Percentiles rank a stretch among this genome's conserved stretches.
Conservation (phyloP, 2,329 filamentous ascomycete genomes). For the Lachnellula arida region DNA sequence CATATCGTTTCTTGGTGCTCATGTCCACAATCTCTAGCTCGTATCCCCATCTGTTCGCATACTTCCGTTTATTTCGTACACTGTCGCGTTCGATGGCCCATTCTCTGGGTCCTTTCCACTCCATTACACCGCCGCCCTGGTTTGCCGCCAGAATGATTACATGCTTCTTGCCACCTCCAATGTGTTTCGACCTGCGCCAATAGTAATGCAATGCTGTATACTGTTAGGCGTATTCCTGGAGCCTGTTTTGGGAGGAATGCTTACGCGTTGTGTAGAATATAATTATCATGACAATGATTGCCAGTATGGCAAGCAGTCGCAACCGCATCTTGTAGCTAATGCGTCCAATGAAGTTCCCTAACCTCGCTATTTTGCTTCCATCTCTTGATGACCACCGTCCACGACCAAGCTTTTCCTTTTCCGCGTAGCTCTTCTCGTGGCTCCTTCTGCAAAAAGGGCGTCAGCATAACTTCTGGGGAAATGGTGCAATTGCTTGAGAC, state of each 20-base stretch:
- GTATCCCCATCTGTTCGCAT: slow-evolving; percentile 85
- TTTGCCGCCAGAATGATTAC: slow-evolving; percentile 94
- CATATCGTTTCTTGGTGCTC: slow-evolving; percentile 97
- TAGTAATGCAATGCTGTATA: slow-evolving; percentile 38
- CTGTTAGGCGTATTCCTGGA: slow-evolving; percentile 9
- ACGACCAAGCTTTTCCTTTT: slow-evolving; percentile 72
- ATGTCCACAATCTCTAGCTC: slow-evolving; percentile 95
- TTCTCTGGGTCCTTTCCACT: slow-evolving; percentile 95
- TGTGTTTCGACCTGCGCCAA: slow-evolving; percentile 67
- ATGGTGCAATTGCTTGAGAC: slow-evolving; percentile 19
- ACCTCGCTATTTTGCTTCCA: slow-evolving; percentile 43
- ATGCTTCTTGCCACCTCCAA: slow-evolving; percentile 84
- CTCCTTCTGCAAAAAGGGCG: neutral
- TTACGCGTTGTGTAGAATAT: slow-evolving; percentile 71
- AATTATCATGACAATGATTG: slow-evolving; percentile 57
- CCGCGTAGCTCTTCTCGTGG: slow-evolving; percentile 49
- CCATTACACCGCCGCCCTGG: slow-evolving; percentile 94
- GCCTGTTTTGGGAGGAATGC: slow-evolving; percentile 34
- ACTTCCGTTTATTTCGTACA: slow-evolving; percentile 89
- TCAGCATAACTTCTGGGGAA: slow-evolving; percentile 22
- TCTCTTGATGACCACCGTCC: slow-evolving; percentile 50
- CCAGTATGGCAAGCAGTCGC: slow-evolving; percentile 53
- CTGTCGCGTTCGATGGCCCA: slow-evolving; percentile 98
- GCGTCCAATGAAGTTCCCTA: slow-evolving; percentile 43
- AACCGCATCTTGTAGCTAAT: slow-evolving; percentile 63